Conservation (phyloP, 192 early-diverging fungal species). For the Rhizophagus clarus region DNA sequence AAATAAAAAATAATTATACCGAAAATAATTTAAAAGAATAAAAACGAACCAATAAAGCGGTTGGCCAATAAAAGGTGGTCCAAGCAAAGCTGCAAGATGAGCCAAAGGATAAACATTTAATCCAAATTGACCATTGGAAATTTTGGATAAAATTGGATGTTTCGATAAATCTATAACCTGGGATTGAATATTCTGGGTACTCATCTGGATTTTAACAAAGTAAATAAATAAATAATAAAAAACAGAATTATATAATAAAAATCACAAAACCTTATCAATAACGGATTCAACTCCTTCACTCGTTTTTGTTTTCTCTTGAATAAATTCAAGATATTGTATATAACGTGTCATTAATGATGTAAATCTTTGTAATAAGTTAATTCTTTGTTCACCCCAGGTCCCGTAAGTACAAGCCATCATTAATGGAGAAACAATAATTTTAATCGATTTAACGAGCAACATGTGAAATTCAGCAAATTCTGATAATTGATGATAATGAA, state of each 20-base stretch:
- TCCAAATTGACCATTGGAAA: slow-evolving; percentile 15
- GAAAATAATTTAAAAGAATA: not conserved
- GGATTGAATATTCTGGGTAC: not conserved
- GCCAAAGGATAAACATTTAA: slow-evolving; percentile 1
- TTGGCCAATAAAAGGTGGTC: slow-evolving; percentile 21
- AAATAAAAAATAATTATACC: not conserved
- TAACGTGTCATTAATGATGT: not conserved
- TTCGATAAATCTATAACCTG: not conserved
- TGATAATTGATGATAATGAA: not conserved
- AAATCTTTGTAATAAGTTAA: not conserved
- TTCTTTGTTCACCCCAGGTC: not conserved
- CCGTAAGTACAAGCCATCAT: slow-evolving; percentile 31
- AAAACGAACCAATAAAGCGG: slow-evolving; percentile 24
- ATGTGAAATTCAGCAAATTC: slow-evolving; percentile 17
- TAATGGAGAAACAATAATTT: slow-evolving; percentile 19
- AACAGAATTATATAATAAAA: not conserved
- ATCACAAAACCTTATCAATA: not conserved
- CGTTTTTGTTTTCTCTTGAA: not conserved
- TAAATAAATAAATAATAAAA: not conserved
- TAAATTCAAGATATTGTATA: slow-evolving; percentile 24
- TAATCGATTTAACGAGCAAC: not conserved
- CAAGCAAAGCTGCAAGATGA: not conserved
- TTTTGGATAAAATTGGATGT: slow-evolving; percentile 24
- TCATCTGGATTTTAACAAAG: not conserved
- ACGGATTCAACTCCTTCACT: slow-evolving; percentile 16